phyloP scores from a whole-genome alignment of 345 rosid genomes.

The Gossypium bickii region DNA sequence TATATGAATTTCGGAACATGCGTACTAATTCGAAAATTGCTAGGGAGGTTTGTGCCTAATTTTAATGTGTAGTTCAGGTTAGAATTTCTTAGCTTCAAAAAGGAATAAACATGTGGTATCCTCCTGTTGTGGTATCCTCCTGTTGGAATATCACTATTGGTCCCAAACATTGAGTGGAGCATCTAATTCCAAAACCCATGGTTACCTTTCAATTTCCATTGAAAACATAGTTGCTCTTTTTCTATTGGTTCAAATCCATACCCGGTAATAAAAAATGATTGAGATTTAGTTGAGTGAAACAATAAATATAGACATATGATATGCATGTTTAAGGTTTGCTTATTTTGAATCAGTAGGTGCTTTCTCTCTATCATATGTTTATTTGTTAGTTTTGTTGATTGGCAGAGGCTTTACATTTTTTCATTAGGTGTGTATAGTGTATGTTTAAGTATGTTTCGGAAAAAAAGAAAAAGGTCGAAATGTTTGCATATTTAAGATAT shows the following conservation, averaged over 20 bases:
- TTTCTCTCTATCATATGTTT: background rate
- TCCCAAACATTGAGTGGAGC: background rate
- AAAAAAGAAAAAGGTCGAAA: background rate
- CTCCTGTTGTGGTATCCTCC: background rate
- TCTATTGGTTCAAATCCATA: background rate
- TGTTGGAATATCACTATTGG: slow-evolving; percentile 5
- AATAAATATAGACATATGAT: background rate
- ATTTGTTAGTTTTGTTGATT: background rate
- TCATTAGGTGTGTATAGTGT: background rate
- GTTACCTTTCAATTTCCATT: background rate
- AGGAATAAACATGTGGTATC: background rate
- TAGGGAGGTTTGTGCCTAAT: background rate
- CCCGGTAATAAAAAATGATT: background rate
- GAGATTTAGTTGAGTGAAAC: background rate
- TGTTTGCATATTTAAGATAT: background rate
- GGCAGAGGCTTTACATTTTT: background rate
- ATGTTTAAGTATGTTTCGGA: background rate
- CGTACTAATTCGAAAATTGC: too few species aligned
- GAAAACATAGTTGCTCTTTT: background rate
- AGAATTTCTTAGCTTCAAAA: background rate
- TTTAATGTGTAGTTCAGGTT: background rate
- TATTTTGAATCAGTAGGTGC: background rate
- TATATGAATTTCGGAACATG: too few species aligned
- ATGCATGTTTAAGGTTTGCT: background rate
- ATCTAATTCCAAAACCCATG: background rate